Conservation (phyloP, 2,329 filamentous ascomycete genomes). For the Fusarium bulbicola region DNA sequence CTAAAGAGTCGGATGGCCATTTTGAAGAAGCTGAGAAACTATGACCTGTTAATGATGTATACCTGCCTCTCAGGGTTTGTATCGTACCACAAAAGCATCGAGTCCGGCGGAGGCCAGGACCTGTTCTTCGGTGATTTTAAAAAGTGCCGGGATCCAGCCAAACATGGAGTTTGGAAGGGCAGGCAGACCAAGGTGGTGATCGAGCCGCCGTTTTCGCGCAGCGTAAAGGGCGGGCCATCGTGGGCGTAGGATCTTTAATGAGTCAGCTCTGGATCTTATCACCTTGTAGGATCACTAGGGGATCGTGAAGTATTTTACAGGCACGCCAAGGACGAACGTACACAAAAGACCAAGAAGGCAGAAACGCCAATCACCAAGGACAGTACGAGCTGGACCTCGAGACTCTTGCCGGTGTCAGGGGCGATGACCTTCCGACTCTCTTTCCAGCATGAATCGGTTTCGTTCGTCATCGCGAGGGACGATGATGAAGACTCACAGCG, state of each 20-base stretch:
- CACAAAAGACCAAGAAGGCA: conserved; percentile 81
- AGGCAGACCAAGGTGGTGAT: conserved; percentile 70
- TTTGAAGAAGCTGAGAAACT: conserved; percentile 93
- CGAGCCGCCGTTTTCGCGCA: conserved; percentile 81
- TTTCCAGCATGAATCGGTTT: not conserved
- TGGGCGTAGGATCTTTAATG: conserved; percentile 76
- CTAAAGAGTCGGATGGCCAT: conserved; percentile 88
- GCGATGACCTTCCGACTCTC: conserved; percentile 26
- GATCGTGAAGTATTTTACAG: not conserved
- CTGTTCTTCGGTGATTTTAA: conserved; percentile 86
- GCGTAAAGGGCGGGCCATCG: conserved; percentile 93
- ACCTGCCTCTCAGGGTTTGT: not conserved
- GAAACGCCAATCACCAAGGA: conserved; percentile 74
- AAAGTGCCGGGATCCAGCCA: conserved; percentile 91
- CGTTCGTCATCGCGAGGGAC: conserved; percentile 6
- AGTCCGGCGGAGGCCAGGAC: conserved; percentile 89
- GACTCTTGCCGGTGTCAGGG: conserved; percentile 52
- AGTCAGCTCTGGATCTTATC: not conserved
- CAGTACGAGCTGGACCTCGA: conserved; percentile 74
- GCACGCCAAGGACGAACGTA: conserved; percentile 51
- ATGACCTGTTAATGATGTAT: conserved; percentile 20
- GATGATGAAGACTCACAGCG: conserved; percentile 4
- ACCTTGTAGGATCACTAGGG: not conserved
- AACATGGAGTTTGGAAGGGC: conserved; percentile 85
- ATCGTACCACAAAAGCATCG: conserved; percentile 87